phyloP scores from a whole-genome alignment of 2,329 filamentous ascomycete species.

The Beauveria scarabaeidicola region DNA sequence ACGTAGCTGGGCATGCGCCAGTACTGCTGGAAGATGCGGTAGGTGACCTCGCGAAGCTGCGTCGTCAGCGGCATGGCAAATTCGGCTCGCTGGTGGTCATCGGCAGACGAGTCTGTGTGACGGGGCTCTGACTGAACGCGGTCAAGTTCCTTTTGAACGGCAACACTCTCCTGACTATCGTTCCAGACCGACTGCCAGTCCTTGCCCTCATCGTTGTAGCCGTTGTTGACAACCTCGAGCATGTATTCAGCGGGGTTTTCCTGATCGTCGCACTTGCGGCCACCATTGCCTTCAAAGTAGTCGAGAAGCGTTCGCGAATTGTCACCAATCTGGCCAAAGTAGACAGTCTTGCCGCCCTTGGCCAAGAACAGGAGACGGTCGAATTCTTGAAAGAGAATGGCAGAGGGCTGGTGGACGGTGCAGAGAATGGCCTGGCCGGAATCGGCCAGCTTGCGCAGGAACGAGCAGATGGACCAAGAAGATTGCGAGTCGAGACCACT shows the following conservation, averaged over 20 bases:
- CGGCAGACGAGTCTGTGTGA: conserved; percentile 24
- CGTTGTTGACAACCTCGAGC: conserved; percentile 45
- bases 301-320: conserved; percentile 47
- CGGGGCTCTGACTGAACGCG: conserved; percentile 31
- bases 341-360: conserved; percentile 57
- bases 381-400: conserved; percentile 45
- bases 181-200: conserved; percentile 66
- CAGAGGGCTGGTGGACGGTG: conserved; percentile 47
- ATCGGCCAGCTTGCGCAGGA: conserved; percentile 53
- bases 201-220: conserved; percentile 27
- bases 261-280: conserved; percentile 45
- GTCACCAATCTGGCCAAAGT: conserved; percentile 58
- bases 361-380: conserved; percentile 57
- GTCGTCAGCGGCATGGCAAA: conserved; percentile 66
- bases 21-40: conserved; percentile 72
- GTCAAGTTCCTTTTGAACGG: conserved; percentile 53
- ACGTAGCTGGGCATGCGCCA: conserved; percentile 75
- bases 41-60: conserved; percentile 58
- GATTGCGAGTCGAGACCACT: conserved; percentile 55
- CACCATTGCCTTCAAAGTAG: conserved; percentile 60
- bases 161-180: conserved; percentile 39
- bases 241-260: conserved; percentile 74
- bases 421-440: conserved; percentile 45
- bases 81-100: conserved; percentile 45
- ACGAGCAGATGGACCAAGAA: conserved; percentile 54